These are phyloP conservation scores for Pythium rishiriense DNA, from an alignment of 352 stramenopile genomes.

Conservation along the genomic window DNA sequence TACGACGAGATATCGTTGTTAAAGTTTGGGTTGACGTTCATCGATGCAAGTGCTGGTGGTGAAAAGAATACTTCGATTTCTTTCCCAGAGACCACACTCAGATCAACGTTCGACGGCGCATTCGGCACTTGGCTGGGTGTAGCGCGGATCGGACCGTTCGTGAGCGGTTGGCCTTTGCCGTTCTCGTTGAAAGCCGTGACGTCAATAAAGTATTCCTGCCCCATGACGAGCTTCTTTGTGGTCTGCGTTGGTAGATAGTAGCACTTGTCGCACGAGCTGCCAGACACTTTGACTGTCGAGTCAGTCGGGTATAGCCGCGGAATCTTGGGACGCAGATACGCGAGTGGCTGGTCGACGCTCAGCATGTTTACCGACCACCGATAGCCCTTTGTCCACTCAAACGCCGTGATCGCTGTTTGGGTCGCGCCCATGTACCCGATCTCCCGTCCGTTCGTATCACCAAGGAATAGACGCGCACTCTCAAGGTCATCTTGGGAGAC, in stretches of 20 bases:
- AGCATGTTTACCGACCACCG: slow-evolving; percentile 64
- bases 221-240: slow-evolving; percentile 58
- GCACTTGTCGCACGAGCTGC: slow-evolving; percentile 56
- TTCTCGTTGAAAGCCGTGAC: slow-evolving; percentile 75
- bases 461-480: slow-evolving; percentile 48
- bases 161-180: slow-evolving; percentile 55
- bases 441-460: slow-evolving; percentile 59
- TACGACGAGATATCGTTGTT: slow-evolving; percentile 89
- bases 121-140: slow-evolving; percentile 86
- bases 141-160: slow-evolving; percentile 32
- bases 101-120: slow-evolving; percentile 85
- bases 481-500: slow-evolving; percentile 41
- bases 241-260: slow-evolving; percentile 69
- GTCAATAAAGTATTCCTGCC: slow-evolving; percentile 77
- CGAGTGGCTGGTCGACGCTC: slow-evolving; percentile 36
- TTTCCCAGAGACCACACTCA: slow-evolving; percentile 85
- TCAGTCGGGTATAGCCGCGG: slow-evolving; percentile 51
- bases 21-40: slow-evolving; percentile 60
- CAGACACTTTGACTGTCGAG: slow-evolving; percentile 38
- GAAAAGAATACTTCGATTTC: slow-evolving; percentile 91
- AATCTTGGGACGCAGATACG: slow-evolving; percentile 56
- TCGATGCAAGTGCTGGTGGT: slow-evolving; percentile 53
- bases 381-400: slow-evolving; percentile 78
- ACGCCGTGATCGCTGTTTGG: slow-evolving; percentile 41
- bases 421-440: slow-evolving; percentile 51